phyloP scores from a whole-genome alignment of 192 early-diverging fungal species.

The Entomortierella chlamydospora region DNA sequence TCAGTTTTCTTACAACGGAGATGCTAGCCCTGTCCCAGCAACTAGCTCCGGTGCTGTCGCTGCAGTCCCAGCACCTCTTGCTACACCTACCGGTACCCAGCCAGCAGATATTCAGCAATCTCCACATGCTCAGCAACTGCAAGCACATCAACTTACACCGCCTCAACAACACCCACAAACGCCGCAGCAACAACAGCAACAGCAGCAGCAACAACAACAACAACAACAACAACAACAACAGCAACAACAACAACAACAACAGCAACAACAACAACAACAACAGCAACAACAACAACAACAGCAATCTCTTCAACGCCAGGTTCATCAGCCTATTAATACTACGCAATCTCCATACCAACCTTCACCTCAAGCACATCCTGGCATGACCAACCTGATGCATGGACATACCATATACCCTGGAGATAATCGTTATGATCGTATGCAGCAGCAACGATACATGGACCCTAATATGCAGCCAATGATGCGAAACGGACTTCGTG shows the following conservation, averaged over 20 bases:
- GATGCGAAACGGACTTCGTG: conserved; percentile 25
- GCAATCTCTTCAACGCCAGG: conserved; percentile 29
- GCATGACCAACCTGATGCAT: conserved; percentile 36
- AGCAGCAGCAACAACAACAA: conserved; percentile 13
- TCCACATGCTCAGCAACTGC: conserved; percentile 30
- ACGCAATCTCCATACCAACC: conserved; percentile 40
- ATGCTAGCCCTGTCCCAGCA: conserved; percentile 28
- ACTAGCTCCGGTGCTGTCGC: conserved; percentile 13
- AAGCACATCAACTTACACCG: conserved; percentile 36
- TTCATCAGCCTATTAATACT: conserved; percentile 17
- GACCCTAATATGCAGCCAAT: conserved; percentile 44
- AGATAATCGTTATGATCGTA: conserved; percentile 29
- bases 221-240: conserved; percentile 13
- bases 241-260: conserved; percentile 20
- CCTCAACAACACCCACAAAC: conserved; percentile 49
- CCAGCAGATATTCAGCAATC: conserved; percentile 33
- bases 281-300: conserved; percentile 29
- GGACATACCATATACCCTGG: conserved; percentile 44
- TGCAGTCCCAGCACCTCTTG: conserved; percentile 19
- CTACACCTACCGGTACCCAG: conserved; percentile 26
- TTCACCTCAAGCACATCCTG: conserved; percentile 36
- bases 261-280: conserved; percentile 20
- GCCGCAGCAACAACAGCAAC: conserved; percentile 39
- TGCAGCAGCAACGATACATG: conserved; percentile 21
- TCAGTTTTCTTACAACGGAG: conserved; percentile 34